These are phyloP conservation scores for Graphiopsis chlorocephala DNA, from an alignment of 2,329 filamentous ascomycete species.

Conservation along the genomic window DNA sequence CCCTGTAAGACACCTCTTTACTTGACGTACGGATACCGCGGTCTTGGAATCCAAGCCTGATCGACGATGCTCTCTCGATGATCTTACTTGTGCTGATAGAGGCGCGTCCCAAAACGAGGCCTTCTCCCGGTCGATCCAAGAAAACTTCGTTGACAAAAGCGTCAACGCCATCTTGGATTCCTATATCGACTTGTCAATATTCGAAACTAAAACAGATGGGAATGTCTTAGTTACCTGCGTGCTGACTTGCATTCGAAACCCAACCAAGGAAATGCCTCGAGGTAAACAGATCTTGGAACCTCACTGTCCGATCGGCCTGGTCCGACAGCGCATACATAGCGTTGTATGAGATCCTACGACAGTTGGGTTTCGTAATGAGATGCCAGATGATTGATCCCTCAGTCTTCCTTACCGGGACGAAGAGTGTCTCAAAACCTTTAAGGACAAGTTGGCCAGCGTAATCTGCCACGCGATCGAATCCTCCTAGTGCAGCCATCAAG, in stretches of 20 bases:
- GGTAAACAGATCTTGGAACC: background rate
- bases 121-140: background rate
- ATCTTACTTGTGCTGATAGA: background rate
- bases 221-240: background rate
- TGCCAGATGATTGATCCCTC: background rate
- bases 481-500: background rate
- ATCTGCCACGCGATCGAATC: background rate
- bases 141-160: background rate
- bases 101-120: background rate
- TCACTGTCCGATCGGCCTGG: background rate
- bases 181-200: too few species aligned
- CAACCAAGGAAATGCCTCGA: background rate
- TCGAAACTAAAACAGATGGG: too few species aligned
- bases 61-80: background rate
- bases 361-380: background rate
- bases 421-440: background rate
- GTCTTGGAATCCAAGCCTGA: background rate
- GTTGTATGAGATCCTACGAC: background rate
- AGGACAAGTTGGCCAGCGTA: background rate
- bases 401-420: background rate
- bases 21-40: background rate
- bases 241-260: background rate
- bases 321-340: background rate
- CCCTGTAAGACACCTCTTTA: background rate
- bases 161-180: background rate